These are phyloP conservation scores for Alternaria rosae DNA, from an alignment of 2,329 filamentous ascomycete genomes.

Conservation along the genomic window DNA sequence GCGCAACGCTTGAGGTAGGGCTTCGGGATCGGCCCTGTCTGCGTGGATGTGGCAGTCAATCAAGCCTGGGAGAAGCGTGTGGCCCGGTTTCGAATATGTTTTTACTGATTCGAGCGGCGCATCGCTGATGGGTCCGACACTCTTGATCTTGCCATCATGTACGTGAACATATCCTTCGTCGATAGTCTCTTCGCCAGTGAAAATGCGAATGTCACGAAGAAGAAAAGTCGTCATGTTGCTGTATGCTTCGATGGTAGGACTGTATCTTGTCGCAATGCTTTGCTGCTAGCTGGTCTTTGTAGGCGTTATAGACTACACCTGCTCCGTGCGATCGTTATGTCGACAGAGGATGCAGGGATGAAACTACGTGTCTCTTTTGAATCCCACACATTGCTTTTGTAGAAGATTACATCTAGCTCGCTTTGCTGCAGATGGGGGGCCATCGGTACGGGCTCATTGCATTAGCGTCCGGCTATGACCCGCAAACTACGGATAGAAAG, in stretches of 20 bases:
- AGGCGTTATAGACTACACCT: neutral
- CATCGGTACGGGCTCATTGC: neutral
- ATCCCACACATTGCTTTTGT: neutral
- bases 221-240: slow-evolving; percentile 47
- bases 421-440: neutral
- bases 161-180: slow-evolving; percentile 53
- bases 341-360: neutral
- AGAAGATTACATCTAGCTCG: neutral
- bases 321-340: neutral
- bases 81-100: slow-evolving; percentile 54
- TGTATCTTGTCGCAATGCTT: neutral
- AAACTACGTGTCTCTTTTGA: neutral
- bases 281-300: neutral
- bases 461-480: neutral
- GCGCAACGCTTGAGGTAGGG: slow-evolving; percentile 54
- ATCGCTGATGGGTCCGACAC: slow-evolving; percentile 32
- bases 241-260: neutral
- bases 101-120: slow-evolving; percentile 22
- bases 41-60: slow-evolving; percentile 62
- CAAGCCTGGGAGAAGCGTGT: slow-evolving; percentile 59
- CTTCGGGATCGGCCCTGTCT: slow-evolving; percentile 50
- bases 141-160: slow-evolving; percentile 52
- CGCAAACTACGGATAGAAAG: neutral
- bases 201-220: slow-evolving; percentile 55
- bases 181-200: slow-evolving; percentile 55